Base-by-base conservation (phyloP, 2,329 filamentous ascomycete species). In the Stemphylium beticola region DNA sequence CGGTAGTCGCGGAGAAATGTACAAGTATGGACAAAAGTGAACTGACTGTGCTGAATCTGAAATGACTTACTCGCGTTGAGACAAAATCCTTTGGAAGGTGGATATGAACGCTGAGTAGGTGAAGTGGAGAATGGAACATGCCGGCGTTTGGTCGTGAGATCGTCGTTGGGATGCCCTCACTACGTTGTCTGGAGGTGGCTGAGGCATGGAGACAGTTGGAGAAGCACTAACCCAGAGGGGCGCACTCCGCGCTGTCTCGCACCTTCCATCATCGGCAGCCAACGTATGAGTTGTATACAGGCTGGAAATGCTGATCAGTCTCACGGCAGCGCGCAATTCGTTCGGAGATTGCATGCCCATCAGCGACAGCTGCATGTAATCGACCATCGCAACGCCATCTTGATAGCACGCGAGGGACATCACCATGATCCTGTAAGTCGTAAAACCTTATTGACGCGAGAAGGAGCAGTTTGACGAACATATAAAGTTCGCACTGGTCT, bases 391-490 rank as follows among this genome's bases (percentile, higher is more conserved):
- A 37, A 26, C 18, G 18, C 29, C 12, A 36, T 17, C 12, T 34
- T 22, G 24, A 32, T 10, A 20, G 40, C 34, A 46, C 43, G 45
- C 31, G 36, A 29, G 18, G 37, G 31, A 49, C 34, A 38, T 46
- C 18, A 49, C 31, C n/a, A 32, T 38, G 26, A 47, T 49, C 12
- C 31, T 32, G 45, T 31, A 47, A 15, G 36, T 15, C 15, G 40
- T 34, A 31, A 39, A 38, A 40, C 39, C 36, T 20, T 38, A 37
- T 37, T 41, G 34, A 40, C 40, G 47, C 49, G 33, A 26, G 18
- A 42, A 29, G 22, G 24, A 36, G n/a, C 33, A 48, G 61, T 59
- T 62, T 61, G 59, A 66, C 51, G 57, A 61, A 36, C 20, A 31
- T 46, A 54, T 61, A 61, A 48, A 53, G 52, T 55, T 55, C 31